Percentiles rank a stretch among this genome's conserved stretches.
Evolutionary conservation across 192 early-diverging fungal species (phyloP).

Genomic region (Entomortierella lignicola): DNA sequence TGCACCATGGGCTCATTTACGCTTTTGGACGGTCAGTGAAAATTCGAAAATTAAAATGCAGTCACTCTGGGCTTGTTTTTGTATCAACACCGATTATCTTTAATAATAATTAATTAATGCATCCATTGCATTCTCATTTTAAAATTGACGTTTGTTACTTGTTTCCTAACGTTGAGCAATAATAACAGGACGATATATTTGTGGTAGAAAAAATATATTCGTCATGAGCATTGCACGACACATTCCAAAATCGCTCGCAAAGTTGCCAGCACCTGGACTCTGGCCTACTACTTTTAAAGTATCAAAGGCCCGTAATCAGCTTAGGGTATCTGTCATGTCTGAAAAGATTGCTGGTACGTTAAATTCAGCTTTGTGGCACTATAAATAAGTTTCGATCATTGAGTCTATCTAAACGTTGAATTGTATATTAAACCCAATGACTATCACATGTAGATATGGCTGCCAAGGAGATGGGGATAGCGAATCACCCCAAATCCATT

Average conservation of each 20-base stretch:
- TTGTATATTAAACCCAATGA: neutral
- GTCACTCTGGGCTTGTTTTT: too few species aligned
- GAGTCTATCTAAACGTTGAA: constrained; percentile 4
- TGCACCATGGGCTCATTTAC: too few species aligned
- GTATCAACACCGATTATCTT: too few species aligned
- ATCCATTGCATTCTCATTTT: too few species aligned
- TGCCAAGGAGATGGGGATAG: constrained; percentile 20
- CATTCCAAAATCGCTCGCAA: constrained; percentile 15
- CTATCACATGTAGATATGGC: constrained; percentile 23
- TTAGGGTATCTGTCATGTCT: constrained; percentile 43
- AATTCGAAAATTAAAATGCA: too few species aligned
- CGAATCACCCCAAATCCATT: constrained; percentile 11
- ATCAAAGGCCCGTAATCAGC: constrained; percentile 26
- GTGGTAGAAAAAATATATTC: neutral
- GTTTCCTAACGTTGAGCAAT: too few species aligned
- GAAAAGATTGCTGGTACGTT: constrained; percentile 28
- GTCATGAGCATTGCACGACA: constrained; percentile 8
- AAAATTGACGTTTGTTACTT: too few species aligned
- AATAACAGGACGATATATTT: too few species aligned
- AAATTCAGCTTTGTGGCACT: too few species aligned
- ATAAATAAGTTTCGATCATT: too few species aligned
- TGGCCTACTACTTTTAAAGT: constrained; percentile 36
- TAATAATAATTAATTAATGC: too few species aligned
- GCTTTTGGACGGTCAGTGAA: too few species aligned
- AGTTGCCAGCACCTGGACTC: constrained; percentile 12